Evolutionary conservation across 2,329 filamentous ascomycete species (phyloP).

Genomic region (Monilinia aucupariae): DNA sequence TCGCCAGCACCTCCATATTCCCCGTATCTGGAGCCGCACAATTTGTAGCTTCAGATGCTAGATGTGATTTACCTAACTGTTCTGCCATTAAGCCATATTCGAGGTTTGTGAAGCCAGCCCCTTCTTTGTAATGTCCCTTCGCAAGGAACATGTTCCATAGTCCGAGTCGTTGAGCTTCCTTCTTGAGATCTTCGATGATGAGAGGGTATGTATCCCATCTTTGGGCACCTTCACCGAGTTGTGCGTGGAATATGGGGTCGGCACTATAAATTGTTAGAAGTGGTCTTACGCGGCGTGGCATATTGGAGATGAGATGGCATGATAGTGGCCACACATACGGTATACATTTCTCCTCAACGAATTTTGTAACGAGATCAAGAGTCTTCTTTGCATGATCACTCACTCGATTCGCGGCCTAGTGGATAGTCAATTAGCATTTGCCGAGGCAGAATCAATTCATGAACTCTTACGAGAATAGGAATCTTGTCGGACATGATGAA

Average conservation of each 20-base stretch:
- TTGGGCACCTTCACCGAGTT: conserved; percentile 66
- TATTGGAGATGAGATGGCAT: conserved; percentile 1
- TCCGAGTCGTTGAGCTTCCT: conserved; percentile 72
- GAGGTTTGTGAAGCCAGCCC: conserved; percentile 87
- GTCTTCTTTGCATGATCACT: conserved; percentile 81
- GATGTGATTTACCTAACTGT: conserved; percentile 78
- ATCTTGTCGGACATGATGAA: conserved; percentile 42
- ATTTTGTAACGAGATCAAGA: conserved; percentile 84
- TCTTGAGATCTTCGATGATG: conserved; percentile 85
- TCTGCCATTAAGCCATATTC: conserved; percentile 99
- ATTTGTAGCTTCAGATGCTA: conserved; percentile 82
- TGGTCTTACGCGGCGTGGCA: conserved; percentile 12
- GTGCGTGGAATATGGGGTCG: conserved; percentile 73
- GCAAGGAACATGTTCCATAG: conserved; percentile 99
- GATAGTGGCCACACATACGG: conserved; percentile 47
- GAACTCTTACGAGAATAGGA: conserved; percentile 41
- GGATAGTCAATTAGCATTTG: conserved; percentile 20
- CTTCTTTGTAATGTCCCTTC: conserved; percentile 91
- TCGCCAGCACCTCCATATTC: conserved; percentile 92
- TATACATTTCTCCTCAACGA: conserved; percentile 93
- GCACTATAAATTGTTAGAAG: conserved; percentile 45
- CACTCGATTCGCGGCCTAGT: conserved; percentile 46
- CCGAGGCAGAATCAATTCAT: conserved; percentile 2
- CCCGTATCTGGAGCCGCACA: conserved; percentile 88
- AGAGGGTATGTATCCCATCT: conserved; percentile 77